Base-by-base conservation (phyloP, 2,329 filamentous ascomycete species). In the Claviceps sp. region DNA sequence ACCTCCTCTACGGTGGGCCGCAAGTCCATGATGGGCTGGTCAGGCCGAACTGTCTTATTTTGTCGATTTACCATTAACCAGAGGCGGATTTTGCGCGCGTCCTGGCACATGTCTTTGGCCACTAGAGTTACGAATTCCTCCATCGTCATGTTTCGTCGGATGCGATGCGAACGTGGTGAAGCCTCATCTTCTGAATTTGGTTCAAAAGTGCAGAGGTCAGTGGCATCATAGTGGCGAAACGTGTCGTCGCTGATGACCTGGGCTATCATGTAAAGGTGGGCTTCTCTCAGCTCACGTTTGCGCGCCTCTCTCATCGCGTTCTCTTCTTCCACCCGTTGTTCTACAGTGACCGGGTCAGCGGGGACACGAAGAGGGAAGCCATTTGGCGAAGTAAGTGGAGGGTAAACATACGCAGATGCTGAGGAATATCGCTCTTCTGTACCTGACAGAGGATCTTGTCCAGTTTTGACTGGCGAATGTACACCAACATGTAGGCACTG, bases 41-140 rank as follows among this genome's bases (percentile, higher is more conserved):
- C 93, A 0, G 94, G 93, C 17, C 93, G 82, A 39, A 88, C 85
- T 0, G 93, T 98, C 68, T 95, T 96, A 65, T 98, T 98, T 66
- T 98, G 93, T 11, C 93, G 85, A 64, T 96, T 97, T 1, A 98
- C 93, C 90, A 98, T 96, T 51, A 88, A 81, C 94, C 93, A 98
- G 17, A 95, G 78, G 22, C 93, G 81, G 23, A 97, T 70, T 55
- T 80, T 78, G 52, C 81, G 80, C 0, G 84, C 74, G 45, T 90
- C 82, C 48, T 85, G 68, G 0, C 73, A 76, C 48, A 85, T 74
- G 52, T 95, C 85, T 40, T 79, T 69, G 0, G 86, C 89, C 54
- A 97, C 76, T 22, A 77, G 76, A 26, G 74, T 72, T 5, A 83
- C 79, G 55, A 97, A 83, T 7, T 96, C 85, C 46, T 80, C 73